Evolutionary conservation across 257 asterid species (phyloP), one percentile per base, ranked within the genome.

Genomic region (Misopates orontium): DNA sequence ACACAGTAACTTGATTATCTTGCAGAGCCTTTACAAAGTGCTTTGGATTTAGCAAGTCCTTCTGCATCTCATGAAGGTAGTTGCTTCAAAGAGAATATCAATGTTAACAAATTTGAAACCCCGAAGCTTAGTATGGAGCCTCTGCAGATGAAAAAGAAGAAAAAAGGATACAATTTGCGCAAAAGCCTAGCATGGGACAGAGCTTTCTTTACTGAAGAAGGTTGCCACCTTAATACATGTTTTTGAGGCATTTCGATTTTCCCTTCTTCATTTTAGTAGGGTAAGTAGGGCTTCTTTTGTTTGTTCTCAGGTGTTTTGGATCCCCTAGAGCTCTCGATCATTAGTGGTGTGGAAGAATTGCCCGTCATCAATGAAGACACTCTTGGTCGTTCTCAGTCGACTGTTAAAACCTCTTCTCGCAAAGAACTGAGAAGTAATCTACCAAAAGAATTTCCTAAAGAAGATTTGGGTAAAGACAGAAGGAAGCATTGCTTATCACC

Each of bases 101-200:
- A 73, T 74, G 17, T 71, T 20, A 82, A 76, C 83, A 85, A 77
- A 72, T 74, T 65, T 67, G 97, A 87, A 76, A 52, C 71, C 59
- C 78, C 85, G 14, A 81, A 75, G 71, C 79, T 92, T 72, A 81
- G 78, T 57, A 10, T 86, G 86, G 97, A 89, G 73, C 95, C 97
- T 1, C 62, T 78, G 56, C 84, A 79, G 75, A 93, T 89, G 98
- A 93, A 93, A 77, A 90, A 77, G 80, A 92, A 87, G 88, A 89
- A 78, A 75, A 86, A 76, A 28, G 88, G 86, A n/a, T 75, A 53
- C 76, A 89, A 89, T 60, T 76, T 87, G 81, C 86, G 97, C 78
- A 92, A 87, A 71, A 92, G 98, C 80, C 71, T 89, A 74, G 97
- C 97, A 60, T 92, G 98, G 98, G 87, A 92, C 67, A 81, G 85